A percentile compares a stretch with the other conserved stretches of the same genome.
Conservation (phyloP, 2,329 filamentous ascomycete genomes). For the Blastomyces emzantsi region DNA sequence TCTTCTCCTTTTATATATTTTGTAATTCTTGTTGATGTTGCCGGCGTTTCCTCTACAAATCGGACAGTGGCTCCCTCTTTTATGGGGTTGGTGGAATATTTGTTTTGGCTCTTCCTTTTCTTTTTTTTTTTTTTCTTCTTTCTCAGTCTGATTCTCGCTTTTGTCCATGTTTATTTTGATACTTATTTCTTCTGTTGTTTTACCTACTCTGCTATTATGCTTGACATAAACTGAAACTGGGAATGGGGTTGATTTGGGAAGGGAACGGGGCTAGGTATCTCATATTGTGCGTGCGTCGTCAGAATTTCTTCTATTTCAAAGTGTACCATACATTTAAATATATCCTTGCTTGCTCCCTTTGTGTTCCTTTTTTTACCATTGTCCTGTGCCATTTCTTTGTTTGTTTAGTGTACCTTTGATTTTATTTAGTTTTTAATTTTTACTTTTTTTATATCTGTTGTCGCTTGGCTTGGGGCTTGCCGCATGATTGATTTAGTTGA, state of each 20-base stretch:
- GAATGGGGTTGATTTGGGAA: no score
- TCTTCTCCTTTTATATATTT: neutral
- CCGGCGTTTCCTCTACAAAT: neutral
- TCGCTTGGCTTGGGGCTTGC: neutral
- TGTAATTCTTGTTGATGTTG: neutral
- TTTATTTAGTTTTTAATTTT: neutral
- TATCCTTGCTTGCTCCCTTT: neutral
- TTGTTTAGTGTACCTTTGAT: neutral
- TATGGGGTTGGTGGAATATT: neutral
- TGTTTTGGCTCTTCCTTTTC: neutral
- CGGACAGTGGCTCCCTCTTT: neutral
- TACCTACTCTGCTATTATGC: no score
- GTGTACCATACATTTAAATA: neutral
- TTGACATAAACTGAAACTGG: neutral
- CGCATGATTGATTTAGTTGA: neutral
- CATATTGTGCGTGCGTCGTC: neutral
- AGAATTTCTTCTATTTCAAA: neutral
- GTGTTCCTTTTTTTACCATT: neutral
- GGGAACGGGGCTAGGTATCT: no score
- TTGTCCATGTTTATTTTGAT: neutral
- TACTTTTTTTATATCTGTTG: neutral
- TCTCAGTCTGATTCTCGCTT: neutral
- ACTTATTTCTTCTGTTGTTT: neutral
- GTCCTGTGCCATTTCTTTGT: neutral
- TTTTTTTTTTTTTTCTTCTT: neutral